phyloP scores from a whole-genome alignment of 23 red algal genomes.

The Gracilaria domingensis region DNA sequence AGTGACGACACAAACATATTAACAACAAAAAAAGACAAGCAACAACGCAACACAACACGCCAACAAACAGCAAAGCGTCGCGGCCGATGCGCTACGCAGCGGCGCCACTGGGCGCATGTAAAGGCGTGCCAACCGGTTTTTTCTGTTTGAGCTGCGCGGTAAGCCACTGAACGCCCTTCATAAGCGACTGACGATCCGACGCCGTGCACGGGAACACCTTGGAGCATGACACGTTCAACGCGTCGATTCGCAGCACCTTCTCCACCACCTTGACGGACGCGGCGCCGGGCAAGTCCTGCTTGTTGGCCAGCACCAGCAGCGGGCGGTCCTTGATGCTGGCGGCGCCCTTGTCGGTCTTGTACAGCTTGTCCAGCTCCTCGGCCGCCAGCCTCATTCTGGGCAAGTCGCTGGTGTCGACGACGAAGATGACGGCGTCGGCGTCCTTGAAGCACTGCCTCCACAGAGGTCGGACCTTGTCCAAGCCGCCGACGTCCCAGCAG shows the following conservation, averaged over 20 bases:
- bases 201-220: conserved; percentile 54
- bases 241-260: conserved; percentile 61
- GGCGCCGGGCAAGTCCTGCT: conserved; percentile 76
- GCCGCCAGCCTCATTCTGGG: conserved; percentile 60
- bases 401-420: conserved; percentile 79
- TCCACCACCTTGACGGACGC: conserved; percentile 51
- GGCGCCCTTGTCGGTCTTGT: conserved; percentile 24
- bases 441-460: conserved; percentile 81
- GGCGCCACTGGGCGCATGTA: conserved; percentile 14
- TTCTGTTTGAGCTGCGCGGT: conserved; percentile 64
- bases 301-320: conserved; percentile 88
- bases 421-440: conserved; percentile 85
- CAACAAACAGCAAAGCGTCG: conserved; percentile 8
- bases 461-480: conserved; percentile 90
- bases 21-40: conserved; percentile 11
- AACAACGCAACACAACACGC: conserved; percentile 11
- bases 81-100: neutral
- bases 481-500: conserved; percentile 88
- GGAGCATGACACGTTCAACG: conserved; percentile 33
- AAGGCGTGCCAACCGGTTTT: conserved; percentile 37
- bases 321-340: conserved; percentile 36
- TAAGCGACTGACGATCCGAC: conserved; percentile 59
- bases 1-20: neutral
- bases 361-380: conserved; percentile 78
- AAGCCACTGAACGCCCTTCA: conserved; percentile 75